Base-by-base conservation (phyloP, 1,139 yeast genomes). In the Zygosaccharomyces pseudobailii region DNA sequence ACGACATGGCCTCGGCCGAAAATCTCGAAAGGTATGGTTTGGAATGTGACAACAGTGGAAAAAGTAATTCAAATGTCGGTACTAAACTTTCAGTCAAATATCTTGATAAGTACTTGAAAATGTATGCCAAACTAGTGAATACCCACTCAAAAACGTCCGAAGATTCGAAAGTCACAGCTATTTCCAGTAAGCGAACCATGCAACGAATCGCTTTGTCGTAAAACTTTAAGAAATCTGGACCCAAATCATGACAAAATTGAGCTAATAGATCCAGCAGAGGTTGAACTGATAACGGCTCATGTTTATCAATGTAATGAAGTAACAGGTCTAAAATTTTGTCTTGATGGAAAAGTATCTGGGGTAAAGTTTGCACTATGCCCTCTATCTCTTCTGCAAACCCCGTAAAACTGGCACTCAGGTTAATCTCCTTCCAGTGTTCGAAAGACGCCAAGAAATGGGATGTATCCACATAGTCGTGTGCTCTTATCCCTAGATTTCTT, bases 231-330 rank as follows among this genome's bases (percentile, higher is more conserved):
- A 89, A 92, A 58, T 92, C 98, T 1, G 92, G 84, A 5, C 97
- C 97, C 54, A 92, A 71, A 70, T 92, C 98, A 59, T 88, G 97
- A 39, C 90, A 83, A 58, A 94, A 85, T 62, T 89, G 95, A 0
- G 95, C 78, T 36, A 88, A 66, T 41, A 89, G 71, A 61, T 92
- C 98, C 39, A 89, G 67, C 36, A 88, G 65, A 4, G 97, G 92
- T 64, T 90, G 95, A 42, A 87, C 69, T 0, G 96, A 82, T 49
- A 84, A 71, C 27, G 76, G 74, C 63, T 90, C 96, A 54, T 80
- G 79, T 37, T 69, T 67, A 23, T 66, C 60, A 27, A 85, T 76
- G 51, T 80, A 78, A 7, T 61, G 58, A 36, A 71, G 69, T 35
- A 92, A 70, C 4, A 76, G 62, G 2, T 75, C 74, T 55, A 80